These are phyloP conservation scores for Penicillium occitanis DNA, from an alignment of 2,329 filamentous ascomycete species.

Conservation along the genomic window DNA sequence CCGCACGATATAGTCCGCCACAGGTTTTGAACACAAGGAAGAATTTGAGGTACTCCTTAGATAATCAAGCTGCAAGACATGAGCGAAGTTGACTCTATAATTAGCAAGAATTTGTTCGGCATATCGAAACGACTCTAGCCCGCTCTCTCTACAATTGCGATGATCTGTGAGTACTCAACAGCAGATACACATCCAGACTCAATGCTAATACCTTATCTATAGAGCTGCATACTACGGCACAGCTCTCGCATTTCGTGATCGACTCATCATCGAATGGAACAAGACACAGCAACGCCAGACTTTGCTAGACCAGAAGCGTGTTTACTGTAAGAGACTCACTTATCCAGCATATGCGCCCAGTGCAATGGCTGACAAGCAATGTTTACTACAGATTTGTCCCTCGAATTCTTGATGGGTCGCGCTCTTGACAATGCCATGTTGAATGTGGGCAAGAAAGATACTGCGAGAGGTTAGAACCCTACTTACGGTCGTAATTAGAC, in stretches of 20 bases:
- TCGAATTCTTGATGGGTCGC: constrained; percentile 97
- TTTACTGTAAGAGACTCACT: constrained; percentile 68
- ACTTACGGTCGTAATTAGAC: no score
- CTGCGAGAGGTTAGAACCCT: constrained; percentile 64
- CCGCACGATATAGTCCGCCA: constrained; percentile 51
- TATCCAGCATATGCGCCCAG: neutral
- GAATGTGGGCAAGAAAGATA: constrained; percentile 84
- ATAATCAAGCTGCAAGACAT: neutral
- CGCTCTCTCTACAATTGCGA: constrained; percentile 98
- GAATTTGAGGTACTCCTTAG: constrained; percentile 62
- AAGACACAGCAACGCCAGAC: constrained; percentile 96
- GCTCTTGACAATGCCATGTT: constrained; percentile 98
- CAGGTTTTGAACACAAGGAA: constrained; percentile 73
- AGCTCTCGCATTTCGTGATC: constrained; percentile 87
- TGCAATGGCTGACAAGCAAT: neutral
- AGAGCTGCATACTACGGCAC: constrained; percentile 87
- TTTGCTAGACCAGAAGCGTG: constrained; percentile 81
- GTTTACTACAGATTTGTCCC: constrained; percentile 66
- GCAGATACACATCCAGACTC: neutral
- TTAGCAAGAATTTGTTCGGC: constrained; percentile 79
- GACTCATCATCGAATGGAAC: constrained; percentile 94
- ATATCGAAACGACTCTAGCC: constrained; percentile 94
- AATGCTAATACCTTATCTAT: neutral
- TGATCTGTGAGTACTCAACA: constrained; percentile 57
- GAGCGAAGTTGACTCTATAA: neutral